Conservation (phyloP, 306 rosid genomes). For the Vigna angularis region DNA sequence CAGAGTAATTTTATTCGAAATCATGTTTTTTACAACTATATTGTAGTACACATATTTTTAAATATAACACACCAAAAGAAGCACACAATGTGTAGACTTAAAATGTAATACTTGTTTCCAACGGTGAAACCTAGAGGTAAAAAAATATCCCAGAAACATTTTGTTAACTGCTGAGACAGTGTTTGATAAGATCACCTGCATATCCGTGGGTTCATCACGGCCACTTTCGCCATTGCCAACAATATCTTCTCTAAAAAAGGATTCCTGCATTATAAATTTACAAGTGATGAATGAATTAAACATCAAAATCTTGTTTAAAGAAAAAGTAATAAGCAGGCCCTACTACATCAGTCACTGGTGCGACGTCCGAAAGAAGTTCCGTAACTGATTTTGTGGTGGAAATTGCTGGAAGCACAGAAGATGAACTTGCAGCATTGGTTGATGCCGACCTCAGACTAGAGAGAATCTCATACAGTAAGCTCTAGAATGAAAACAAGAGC, state of each 20-base stretch:
- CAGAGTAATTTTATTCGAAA: not conserved
- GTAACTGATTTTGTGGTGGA: conserved; percentile 70
- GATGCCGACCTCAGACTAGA: conserved; percentile 74
- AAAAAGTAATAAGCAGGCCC: conserved; percentile 26
- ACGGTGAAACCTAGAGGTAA: conserved; percentile 6
- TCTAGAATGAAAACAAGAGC: conserved; percentile 55
- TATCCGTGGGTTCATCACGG: conserved; percentile 55
- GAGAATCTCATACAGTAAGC: conserved; percentile 81
- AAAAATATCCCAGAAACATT: conserved; percentile 8
- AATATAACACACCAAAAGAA: not conserved
- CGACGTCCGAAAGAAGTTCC: conserved; percentile 76
- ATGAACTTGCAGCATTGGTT: conserved; percentile 82
- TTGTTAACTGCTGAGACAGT: conserved; percentile 43
- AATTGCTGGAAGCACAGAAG: conserved; percentile 77
- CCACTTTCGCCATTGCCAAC: conserved; percentile 49
- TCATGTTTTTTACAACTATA: not conserved
- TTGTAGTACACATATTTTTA: not conserved
- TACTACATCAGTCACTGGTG: conserved; percentile 59
- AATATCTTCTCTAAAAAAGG: conserved; percentile 49
- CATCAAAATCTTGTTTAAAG: conserved; percentile 5
- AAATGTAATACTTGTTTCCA: not conserved
- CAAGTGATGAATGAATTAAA: conserved; percentile 37
- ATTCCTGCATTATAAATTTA: conserved; percentile 57
- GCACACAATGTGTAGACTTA: conserved; percentile 10
- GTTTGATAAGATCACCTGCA: conserved; percentile 66